These are phyloP conservation scores for Botrytis aclada DNA, from an alignment of 2,329 filamentous ascomycete genomes.

Conservation along the genomic window DNA sequence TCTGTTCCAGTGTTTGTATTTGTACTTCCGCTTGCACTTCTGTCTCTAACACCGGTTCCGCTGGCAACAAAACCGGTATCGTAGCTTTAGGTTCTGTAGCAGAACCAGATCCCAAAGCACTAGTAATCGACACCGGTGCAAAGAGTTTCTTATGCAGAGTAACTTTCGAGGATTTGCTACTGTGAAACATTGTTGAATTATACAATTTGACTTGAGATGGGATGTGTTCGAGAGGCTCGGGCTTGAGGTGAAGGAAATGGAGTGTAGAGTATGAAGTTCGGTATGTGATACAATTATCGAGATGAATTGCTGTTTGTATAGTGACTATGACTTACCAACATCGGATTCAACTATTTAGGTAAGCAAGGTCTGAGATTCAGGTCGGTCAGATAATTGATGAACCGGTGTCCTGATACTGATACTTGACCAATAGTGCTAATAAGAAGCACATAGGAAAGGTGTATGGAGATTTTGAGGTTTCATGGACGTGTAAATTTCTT, in stretches of 20 bases:
- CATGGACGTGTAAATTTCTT: background rate
- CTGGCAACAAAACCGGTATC: background rate
- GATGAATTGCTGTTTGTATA: background rate
- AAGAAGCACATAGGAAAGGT: background rate
- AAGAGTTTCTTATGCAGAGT: conserved; percentile 1
- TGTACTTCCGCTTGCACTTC: background rate
- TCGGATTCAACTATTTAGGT: background rate
- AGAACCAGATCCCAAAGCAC: background rate
- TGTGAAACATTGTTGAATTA: background rate
- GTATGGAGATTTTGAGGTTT: background rate
- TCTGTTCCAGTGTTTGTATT: background rate
- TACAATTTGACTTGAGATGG: background rate
- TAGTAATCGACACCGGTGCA: background rate
- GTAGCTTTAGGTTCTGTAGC: background rate
- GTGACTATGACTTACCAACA: background rate
- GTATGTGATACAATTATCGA: background rate
- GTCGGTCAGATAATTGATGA: background rate
- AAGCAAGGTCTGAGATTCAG: background rate
- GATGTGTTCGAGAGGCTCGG: background rate
- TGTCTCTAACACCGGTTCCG: background rate
- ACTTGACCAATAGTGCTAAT: background rate
- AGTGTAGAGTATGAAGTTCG: background rate
- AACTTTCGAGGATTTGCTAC: background rate
- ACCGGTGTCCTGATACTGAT: background rate
- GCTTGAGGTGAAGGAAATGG: background rate